Evolutionary conservation across 306 rosid genomes (phyloP).

Genomic region (Glycine tomentella): DNA sequence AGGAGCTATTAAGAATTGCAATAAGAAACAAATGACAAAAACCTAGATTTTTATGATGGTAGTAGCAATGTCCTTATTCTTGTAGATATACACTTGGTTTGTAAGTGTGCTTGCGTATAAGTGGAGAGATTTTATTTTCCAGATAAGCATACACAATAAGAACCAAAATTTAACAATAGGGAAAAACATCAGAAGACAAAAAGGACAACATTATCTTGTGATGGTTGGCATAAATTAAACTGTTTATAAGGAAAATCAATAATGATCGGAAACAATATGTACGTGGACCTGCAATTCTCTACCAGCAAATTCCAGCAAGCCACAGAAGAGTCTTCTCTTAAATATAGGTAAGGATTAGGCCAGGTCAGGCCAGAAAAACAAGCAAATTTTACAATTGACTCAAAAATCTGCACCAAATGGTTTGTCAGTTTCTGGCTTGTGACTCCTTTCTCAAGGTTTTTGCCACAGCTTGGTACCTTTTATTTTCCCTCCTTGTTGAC

Average conservation of each 20-base stretch:
- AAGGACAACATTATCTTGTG: slow-evolving; percentile 15
- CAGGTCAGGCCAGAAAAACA: too few species aligned
- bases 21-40: too few species aligned
- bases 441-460: too few species aligned
- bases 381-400: too few species aligned
- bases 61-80: slow-evolving; percentile 25
- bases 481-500: too few species aligned
- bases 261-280: slow-evolving; percentile 36
- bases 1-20: too few species aligned
- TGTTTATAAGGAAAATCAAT: slow-evolving; percentile 33
- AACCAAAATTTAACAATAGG: slow-evolving; percentile 31
- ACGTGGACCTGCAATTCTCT: slow-evolving; percentile 96
- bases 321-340: too few species aligned
- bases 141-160: slow-evolving; percentile 8
- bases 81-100: slow-evolving; percentile 21
- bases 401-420: too few species aligned
- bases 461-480: too few species aligned
- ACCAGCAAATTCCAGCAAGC: slow-evolving; percentile 86
- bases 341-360: slow-evolving; percentile 85
- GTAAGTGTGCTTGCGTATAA: slow-evolving; percentile 13
- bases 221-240: slow-evolving; percentile 31
- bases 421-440: too few species aligned
- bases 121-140: slow-evolving; percentile 21
- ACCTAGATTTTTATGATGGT: too few species aligned
- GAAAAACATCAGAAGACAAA: slow-evolving; percentile 19